Conservation (phyloP, 805 yeast species). For the Maudiozyma turicensis region DNA sequence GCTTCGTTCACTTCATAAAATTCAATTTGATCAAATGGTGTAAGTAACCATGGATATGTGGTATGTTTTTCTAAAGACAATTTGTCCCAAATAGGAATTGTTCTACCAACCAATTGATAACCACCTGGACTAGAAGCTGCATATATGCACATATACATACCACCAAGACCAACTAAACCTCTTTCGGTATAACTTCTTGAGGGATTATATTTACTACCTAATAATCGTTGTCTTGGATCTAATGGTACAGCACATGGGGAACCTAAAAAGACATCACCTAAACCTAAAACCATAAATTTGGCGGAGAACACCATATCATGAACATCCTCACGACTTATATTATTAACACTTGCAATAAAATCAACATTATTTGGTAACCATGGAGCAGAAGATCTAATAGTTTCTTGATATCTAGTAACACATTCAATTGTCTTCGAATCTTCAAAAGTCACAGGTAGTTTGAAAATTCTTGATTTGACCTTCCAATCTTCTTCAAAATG, state of each 20-base stretch:
- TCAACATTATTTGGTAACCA: constrained; percentile 98
- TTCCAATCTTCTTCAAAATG: constrained; percentile 72
- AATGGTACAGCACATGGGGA: constrained; percentile 98
- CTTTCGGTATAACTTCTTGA: constrained; percentile 93
- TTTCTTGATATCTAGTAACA: constrained; percentile 83
- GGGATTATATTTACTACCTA: constrained; percentile 93
- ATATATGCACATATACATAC: constrained; percentile 97
- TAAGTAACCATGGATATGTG: constrained; percentile 77
- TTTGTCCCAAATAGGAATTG: constrained; percentile 97
- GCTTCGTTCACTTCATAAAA: constrained; percentile 86
- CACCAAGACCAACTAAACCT: constrained; percentile 97
- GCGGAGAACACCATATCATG: constrained; percentile 82
- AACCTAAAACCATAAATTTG: constrained; percentile 82
- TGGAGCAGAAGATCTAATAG: constrained; percentile 87
- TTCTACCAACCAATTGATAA: constrained; percentile 91
- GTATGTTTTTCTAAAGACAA: constrained; percentile 63
- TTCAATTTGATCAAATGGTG: constrained; percentile 90
- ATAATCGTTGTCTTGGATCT: constrained; percentile 88
- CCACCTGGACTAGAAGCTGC: constrained; percentile 99
- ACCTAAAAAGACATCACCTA: constrained; percentile 95
- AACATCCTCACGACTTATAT: constrained; percentile 64
- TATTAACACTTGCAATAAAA: constrained; percentile 84
- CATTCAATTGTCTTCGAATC: constrained; percentile 84
- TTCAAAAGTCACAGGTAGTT: constrained; percentile 93
- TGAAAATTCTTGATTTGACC: constrained; percentile 72